Evolutionary conservation across 169 alveolate genomes (phyloP), one percentile per base, ranked within the genome.

Genomic region (Plasmodium vinckei): DNA sequence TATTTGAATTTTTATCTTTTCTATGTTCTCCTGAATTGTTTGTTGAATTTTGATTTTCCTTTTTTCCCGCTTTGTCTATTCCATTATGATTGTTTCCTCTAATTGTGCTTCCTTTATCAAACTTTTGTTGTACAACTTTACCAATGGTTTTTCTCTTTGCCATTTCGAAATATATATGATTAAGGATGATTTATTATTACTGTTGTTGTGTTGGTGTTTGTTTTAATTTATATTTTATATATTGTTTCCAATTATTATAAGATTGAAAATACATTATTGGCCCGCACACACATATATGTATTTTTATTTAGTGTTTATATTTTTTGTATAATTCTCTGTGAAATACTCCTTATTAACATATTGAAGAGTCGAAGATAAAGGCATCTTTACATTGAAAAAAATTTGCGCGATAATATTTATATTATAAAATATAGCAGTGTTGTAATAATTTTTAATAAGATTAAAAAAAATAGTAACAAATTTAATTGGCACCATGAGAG

Each of bases 101-200:
- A 27, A 56, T 23, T 15, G 15, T 77, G 15, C 51, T 65, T 63
- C 21, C 68, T 46, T 63, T 25, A 77, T 77, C 57, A 23, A 53
- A 39, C 53, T 73, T 44, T 39, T 44, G 63, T 51, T 64, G 59
- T 51, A 42, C 42, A 53, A 47, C 65, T 65, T 77, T 69, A 51
- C 68, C 65, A 23, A 49, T 71, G 25, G 49, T 51, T 71, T 65
- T 65, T 77, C 59, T 51, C 64, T 61, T 63, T 77, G 54, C 23
- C 59, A 57, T 73, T 72, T 42, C 44, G 19, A 72, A 73, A 42
- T 53, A 73, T 17, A 33, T 33, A 33, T 33, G 42, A 9, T 42
- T 1, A 61, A 33, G 61, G 13, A 15, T 10, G 56, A 9, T 47
- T 69, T 46, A 44, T 12, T 17, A n/a, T 27, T 68, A 19, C 3